A percentile compares a stretch with the other conserved stretches of the same genome.
Conservation (phyloP, 371 early-diverging fungal genomes). For the Syncephalastrum sp. region DNA sequence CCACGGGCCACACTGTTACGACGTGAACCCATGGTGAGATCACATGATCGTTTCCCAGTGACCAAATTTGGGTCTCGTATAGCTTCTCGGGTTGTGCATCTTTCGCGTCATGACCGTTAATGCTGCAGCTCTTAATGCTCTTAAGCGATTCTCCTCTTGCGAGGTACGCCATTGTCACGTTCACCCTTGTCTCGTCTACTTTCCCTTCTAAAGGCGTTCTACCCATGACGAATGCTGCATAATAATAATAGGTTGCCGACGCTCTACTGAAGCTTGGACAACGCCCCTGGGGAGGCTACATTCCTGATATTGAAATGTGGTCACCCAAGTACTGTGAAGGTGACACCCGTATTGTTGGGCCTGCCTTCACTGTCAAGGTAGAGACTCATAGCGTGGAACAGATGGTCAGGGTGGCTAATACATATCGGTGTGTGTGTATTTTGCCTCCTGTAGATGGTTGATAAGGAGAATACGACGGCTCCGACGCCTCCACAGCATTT, state of each 20-base stretch:
- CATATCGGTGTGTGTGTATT: background rate
- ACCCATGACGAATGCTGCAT: slow-evolving; percentile 8
- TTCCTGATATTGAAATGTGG: slow-evolving; percentile 68
- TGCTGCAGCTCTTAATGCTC: slow-evolving; percentile 11
- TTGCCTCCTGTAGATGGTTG: slow-evolving; percentile 44
- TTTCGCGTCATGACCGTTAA: slow-evolving; percentile 5
- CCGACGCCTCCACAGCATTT: slow-evolving; percentile 55
- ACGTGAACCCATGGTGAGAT: no score
- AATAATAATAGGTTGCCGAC: slow-evolving; percentile 61
- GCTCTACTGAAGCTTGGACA: slow-evolving; percentile 67
- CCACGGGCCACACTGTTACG: no score
- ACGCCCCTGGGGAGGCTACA: slow-evolving; percentile 57
- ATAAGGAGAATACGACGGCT: slow-evolving; percentile 39
- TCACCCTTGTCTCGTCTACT: background rate
- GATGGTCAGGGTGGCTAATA: background rate
- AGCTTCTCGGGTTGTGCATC: no score
- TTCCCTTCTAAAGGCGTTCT: background rate
- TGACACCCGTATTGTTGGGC: slow-evolving; percentile 65
- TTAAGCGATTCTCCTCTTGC: slow-evolving; percentile 35
- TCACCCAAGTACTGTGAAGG: slow-evolving; percentile 63
- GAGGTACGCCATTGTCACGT: slow-evolving; percentile 22
- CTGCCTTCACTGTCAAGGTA: slow-evolving; percentile 77
- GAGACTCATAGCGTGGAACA: background rate
- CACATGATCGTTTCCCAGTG: no score
- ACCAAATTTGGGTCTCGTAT: no score